Percentiles rank a stretch among this genome's conserved stretches.
Conservation (phyloP, 1,284 basidiomycete species). For the Leccinum angustisporum region DNA sequence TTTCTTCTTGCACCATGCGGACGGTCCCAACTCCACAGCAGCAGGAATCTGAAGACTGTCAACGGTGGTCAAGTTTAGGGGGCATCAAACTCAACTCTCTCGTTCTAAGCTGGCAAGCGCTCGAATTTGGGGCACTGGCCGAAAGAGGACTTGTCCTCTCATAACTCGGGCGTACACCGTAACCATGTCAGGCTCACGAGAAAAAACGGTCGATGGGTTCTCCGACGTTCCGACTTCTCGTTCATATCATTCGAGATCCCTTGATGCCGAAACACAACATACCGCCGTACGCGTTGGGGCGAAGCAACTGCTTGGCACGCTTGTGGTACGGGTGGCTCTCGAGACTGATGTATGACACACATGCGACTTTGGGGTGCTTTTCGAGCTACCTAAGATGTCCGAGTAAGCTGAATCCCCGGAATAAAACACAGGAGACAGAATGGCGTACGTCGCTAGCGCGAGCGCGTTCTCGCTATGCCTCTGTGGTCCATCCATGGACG, state of each 20-base stretch:
- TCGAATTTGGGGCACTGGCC: too few relatives aligned
- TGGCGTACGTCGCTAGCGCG: conserved; percentile 60
- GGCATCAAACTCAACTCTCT: conserved; percentile 10
- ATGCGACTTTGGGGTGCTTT: conserved; percentile 68
- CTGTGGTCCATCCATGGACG: conserved; percentile 81
- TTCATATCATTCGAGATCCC: conserved; percentile 35
- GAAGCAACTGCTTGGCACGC: conserved; percentile 59
- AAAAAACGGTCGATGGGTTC: background rate
- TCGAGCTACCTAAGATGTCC: conserved; percentile 57
- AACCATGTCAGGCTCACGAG: conserved; percentile 3
- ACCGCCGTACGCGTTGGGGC: conserved; percentile 68
- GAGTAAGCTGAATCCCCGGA: background rate
- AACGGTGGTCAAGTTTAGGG: conserved; percentile 3
- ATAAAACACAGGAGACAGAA: background rate
- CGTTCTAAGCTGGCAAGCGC: background rate
- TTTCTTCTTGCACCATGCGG: background rate
- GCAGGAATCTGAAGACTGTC: background rate
- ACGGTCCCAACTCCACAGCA: background rate
- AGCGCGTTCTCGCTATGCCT: conserved; percentile 78
- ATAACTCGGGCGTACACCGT: background rate
- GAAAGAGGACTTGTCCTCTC: background rate
- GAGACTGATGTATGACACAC: conserved; percentile 85
- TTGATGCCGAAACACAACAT: conserved; percentile 83
- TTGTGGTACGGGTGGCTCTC: conserved; percentile 62
- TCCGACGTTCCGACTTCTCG: background rate